Conservation (phyloP, 495 filamentous ascomycete species). For the Lindgomyces ingoldianus region DNA sequence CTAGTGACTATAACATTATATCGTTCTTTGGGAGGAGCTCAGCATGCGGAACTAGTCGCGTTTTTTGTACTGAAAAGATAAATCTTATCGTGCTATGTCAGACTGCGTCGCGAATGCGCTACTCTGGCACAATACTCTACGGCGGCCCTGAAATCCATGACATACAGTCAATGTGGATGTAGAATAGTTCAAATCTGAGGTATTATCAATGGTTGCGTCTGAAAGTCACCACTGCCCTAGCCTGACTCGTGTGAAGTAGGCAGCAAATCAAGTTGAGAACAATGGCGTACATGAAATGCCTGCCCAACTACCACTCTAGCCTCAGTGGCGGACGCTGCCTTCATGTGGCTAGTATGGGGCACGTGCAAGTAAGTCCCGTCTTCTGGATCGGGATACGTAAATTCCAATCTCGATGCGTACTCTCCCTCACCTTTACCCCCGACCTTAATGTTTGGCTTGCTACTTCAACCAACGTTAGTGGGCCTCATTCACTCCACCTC, state of each 20-base stretch:
- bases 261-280: not conserved
- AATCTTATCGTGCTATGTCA: no score
- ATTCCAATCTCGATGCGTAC: not conserved
- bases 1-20: no score
- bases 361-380: not conserved
- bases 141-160: not conserved
- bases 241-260: not conserved
- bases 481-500: not conserved
- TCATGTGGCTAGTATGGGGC: not conserved
- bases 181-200: not conserved
- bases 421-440: not conserved
- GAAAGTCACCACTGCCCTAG: not conserved
- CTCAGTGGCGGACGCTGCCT: not conserved
- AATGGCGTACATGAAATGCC: not conserved
- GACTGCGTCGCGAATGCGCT: not conserved
- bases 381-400: not conserved
- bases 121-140: not conserved
- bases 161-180: not conserved
- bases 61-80: no score
- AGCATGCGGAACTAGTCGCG: no score
- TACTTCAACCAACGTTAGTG: not conserved
- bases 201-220: not conserved
- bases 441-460: not conserved
- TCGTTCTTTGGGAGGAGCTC: no score
- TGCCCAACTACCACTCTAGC: not conserved